Conservation (phyloP, 176 grass and related monocot species). For the Puccinellia tenuiflora region DNA sequence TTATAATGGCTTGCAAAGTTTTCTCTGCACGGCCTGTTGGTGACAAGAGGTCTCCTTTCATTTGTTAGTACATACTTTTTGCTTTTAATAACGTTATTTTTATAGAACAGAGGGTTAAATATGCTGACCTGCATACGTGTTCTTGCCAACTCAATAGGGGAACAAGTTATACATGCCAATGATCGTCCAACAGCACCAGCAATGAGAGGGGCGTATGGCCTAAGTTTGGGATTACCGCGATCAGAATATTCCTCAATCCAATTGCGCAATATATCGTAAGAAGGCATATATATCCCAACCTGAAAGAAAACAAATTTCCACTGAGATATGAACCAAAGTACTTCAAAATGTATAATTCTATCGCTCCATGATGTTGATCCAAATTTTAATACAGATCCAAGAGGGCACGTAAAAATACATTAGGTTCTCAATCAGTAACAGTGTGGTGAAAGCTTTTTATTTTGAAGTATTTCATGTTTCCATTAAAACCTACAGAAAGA, state of each 20-base stretch:
- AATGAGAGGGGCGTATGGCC: constrained; percentile 70
- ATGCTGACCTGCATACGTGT: constrained; percentile 86
- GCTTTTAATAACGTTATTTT: neutral
- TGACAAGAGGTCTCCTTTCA: neutral
- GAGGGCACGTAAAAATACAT: neutral
- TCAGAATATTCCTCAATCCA: constrained; percentile 76
- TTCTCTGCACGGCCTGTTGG: neutral
- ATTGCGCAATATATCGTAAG: constrained; percentile 79
- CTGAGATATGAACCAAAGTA: neutral
- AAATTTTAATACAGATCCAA: neutral
- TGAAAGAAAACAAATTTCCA: constrained; percentile 18
- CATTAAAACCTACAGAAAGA: neutral
- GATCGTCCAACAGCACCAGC: constrained; percentile 66
- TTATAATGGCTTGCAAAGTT: neutral
- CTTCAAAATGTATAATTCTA: neutral
- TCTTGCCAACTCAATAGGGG: constrained; percentile 82
- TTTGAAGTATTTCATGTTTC: neutral
- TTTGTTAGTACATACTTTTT: neutral
- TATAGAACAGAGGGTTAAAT: neutral
- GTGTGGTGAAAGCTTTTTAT: neutral
- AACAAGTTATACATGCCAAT: constrained; percentile 80
- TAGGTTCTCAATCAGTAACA: neutral
- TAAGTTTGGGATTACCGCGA: constrained; percentile 45
- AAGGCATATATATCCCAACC: constrained; percentile 90
- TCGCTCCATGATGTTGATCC: neutral